phyloP scores from a whole-genome alignment of 768 basidiomycete genomes.

The Lactarius akahatsu region DNA sequence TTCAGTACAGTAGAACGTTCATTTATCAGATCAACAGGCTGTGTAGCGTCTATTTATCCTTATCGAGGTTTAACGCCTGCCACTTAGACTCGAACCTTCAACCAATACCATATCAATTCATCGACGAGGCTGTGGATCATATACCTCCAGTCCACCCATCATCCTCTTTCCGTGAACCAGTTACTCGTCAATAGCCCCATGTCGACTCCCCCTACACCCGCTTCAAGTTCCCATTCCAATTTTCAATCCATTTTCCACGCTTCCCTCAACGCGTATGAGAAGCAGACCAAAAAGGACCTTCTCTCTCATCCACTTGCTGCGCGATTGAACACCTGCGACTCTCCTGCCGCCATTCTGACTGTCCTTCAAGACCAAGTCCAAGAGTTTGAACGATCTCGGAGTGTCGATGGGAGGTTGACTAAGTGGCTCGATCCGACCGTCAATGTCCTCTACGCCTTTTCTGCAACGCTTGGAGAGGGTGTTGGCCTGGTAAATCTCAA shows the following conservation, averaged over 20 bases:
- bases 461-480: neutral
- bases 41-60: no score
- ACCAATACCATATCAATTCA: neutral
- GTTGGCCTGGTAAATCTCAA: neutral
- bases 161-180: neutral
- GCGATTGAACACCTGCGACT: neutral
- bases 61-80: no score
- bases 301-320: neutral
- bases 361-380: neutral
- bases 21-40: no score
- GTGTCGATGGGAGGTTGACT: neutral
- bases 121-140: neutral
- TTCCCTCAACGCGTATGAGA: neutral
- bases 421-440: neutral
- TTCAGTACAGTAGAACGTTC: no score
- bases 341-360: neutral
- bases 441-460: neutral
- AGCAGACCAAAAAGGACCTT: neutral
- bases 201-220: neutral
- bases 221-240: neutral
- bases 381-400: neutral
- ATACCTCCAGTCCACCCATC: neutral
- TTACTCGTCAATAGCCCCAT: neutral
- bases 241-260: neutral
- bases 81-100: no score